A percentile compares a stretch with the other conserved stretches of the same genome.
phyloP scores from a whole-genome alignment of 2,329 filamentous ascomycete species.

The Periconia macrospinosa region DNA sequence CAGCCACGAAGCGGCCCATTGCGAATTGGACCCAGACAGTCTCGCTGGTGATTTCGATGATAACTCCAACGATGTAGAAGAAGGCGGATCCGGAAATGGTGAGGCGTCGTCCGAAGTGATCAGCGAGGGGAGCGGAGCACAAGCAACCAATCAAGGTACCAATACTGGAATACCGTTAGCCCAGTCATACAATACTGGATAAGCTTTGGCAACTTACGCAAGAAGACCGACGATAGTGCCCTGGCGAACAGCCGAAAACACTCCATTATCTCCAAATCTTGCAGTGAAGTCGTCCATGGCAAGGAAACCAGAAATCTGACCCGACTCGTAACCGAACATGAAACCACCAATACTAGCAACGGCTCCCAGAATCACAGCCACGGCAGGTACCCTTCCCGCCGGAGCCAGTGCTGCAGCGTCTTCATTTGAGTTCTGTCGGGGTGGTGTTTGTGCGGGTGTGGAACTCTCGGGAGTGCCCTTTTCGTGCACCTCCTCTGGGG shows the following conservation, averaged over 20 bases:
- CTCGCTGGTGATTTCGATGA: slow-evolving; percentile 66
- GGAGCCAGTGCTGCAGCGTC: slow-evolving; percentile 9
- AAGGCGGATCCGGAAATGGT: slow-evolving; percentile 65
- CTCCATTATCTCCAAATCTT: slow-evolving; percentile 35
- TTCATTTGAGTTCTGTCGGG: slow-evolving; percentile 21
- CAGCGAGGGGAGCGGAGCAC: slow-evolving; percentile 59
- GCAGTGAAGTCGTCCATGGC: slow-evolving; percentile 38
- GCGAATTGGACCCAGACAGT: slow-evolving; percentile 66
- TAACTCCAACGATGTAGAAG: slow-evolving; percentile 65
- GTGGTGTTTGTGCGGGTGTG: slow-evolving; percentile 27
- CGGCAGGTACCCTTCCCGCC: slow-evolving; percentile 26
- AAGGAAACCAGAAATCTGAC: slow-evolving; percentile 36
- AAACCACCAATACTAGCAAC: slow-evolving; percentile 40
- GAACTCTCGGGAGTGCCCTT: slow-evolving; percentile 28
- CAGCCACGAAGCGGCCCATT: slow-evolving; percentile 63
- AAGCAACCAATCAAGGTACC: slow-evolving; percentile 76
- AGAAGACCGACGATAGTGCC: slow-evolving; percentile 42
- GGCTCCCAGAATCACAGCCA: slow-evolving; percentile 34
- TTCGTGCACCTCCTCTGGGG: slow-evolving; percentile 17
- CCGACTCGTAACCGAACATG: slow-evolving; percentile 38
- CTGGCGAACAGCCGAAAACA: slow-evolving; percentile 36
- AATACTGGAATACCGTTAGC: slow-evolving; percentile 41
- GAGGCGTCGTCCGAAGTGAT: slow-evolving; percentile 62
- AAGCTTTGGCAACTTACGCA: slow-evolving; percentile 21
- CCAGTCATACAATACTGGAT: not conserved